These are phyloP conservation scores for Penicillium fuscoglaucum DNA, from an alignment of 2,329 filamentous ascomycete genomes.

Conservation along the genomic window DNA sequence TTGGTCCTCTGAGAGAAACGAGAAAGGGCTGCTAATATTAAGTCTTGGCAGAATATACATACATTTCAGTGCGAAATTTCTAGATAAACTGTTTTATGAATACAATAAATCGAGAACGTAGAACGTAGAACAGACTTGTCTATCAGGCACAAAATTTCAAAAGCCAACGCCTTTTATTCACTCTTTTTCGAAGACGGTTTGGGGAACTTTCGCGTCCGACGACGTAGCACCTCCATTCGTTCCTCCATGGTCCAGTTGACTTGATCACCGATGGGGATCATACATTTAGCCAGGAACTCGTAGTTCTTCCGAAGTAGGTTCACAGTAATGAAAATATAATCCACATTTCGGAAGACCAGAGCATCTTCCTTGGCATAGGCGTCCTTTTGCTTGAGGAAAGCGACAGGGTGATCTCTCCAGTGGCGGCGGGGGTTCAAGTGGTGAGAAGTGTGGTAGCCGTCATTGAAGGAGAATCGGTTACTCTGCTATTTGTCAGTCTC, in stretches of 20 bases:
- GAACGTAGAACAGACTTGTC: neutral
- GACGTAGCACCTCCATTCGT: constrained; percentile 61
- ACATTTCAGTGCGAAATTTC: neutral
- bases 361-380: constrained; percentile 67
- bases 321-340: constrained; percentile 75
- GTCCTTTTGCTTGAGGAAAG: constrained; percentile 69
- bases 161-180: constrained; percentile 55
- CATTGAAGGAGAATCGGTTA: constrained; percentile 65
- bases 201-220: constrained; percentile 65
- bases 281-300: constrained; percentile 63
- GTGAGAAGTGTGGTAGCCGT: constrained; percentile 66
- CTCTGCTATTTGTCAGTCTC: constrained; percentile 51
- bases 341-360: constrained; percentile 77
- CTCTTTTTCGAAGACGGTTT: constrained; percentile 18
- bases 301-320: constrained; percentile 71
- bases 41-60: neutral
- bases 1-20: neutral
- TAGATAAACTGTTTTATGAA: neutral
- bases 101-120: neutral
- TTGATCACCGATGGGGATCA: constrained; percentile 74
- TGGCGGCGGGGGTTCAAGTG: constrained; percentile 76
- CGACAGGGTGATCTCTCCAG: constrained; percentile 76
- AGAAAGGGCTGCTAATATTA: neutral
- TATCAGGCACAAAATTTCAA: neutral
- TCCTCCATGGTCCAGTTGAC: constrained; percentile 65